Base-by-base conservation (phyloP, 495 filamentous ascomycete species). In the Aspergillus sclerotioniger region DNA sequence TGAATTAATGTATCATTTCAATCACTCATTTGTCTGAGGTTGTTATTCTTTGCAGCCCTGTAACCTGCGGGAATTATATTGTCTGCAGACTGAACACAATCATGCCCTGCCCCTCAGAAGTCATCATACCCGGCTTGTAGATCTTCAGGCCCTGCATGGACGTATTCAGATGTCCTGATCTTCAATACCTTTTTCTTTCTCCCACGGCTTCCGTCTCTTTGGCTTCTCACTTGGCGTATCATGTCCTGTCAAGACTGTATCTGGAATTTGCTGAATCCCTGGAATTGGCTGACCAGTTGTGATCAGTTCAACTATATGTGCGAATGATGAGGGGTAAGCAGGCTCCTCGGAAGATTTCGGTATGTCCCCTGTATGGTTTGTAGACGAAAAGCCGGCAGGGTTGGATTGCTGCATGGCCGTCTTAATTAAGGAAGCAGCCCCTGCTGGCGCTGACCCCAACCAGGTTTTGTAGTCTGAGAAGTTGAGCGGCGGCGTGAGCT, bases 291-390 rank as follows among this genome's bases (percentile, higher is more conserved):
- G 84, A 44, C 91, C 92, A 17, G 81, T 87, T 4, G 87, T 88
- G 61, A 98, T 90, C 31, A 97, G 84, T 44, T 90, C 91, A 35
- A 96, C 86, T 51, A 98, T 92, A 57, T 93, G 86, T 28, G 89
- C 85, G 66, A 98, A 98, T 3, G 87, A 88, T 21, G 85, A 86
- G 5, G 94, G 94, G 68, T 96, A 96, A 3, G 87, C 83, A 44
- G 84, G 76, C 21, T 81, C 76, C 19, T 64, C 50, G 25, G 43
- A 31, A 12, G 46, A 44, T 4, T 53, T 20, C 17, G 54, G 15
- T 45, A 9, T 20, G 3, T 59, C 31, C 7, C 7, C 43, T 45
- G 52, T 35, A n/a, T 41, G 37, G 28, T 9, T 21, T 33, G 43
- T 47, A 15, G 60, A 46, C 5, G 44, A 25, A 31, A 35, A 43